Evolutionary conservation across 2,329 filamentous ascomycete species (phyloP).

Genomic region (Pestalotiopsis sp.): DNA sequence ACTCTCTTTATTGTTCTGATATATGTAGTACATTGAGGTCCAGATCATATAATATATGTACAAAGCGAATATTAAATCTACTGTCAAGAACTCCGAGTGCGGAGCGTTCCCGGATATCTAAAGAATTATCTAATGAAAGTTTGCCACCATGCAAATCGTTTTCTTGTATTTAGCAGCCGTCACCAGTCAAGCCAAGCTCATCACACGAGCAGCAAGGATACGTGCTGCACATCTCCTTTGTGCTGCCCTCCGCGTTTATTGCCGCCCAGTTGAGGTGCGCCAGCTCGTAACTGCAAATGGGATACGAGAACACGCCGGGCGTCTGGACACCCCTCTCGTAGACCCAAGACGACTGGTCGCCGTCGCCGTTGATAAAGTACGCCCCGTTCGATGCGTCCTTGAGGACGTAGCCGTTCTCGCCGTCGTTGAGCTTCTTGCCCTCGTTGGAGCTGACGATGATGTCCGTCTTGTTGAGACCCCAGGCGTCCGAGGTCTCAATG

Average conservation of each 20-base stretch:
- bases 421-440: neutral
- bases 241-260: neutral
- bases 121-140: neutral
- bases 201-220: neutral
- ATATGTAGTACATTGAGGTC: neutral
- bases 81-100: neutral
- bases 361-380: neutral
- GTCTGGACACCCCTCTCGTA: neutral
- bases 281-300: neutral
- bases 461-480: neutral
- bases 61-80: neutral
- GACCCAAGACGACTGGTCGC: neutral
- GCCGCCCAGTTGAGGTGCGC: neutral
- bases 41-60: neutral
- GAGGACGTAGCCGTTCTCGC: neutral
- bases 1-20: neutral
- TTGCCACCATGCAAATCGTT: neutral
- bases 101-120: neutral
- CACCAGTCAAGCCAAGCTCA: neutral
- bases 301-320: neutral
- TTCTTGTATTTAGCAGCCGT: neutral
- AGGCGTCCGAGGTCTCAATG: neutral
- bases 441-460: neutral
- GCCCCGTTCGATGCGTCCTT: neutral
- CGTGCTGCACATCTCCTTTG: neutral